Base-by-base conservation (phyloP, 2,329 filamentous ascomycete species). In the Albifimbria verrucaria region DNA sequence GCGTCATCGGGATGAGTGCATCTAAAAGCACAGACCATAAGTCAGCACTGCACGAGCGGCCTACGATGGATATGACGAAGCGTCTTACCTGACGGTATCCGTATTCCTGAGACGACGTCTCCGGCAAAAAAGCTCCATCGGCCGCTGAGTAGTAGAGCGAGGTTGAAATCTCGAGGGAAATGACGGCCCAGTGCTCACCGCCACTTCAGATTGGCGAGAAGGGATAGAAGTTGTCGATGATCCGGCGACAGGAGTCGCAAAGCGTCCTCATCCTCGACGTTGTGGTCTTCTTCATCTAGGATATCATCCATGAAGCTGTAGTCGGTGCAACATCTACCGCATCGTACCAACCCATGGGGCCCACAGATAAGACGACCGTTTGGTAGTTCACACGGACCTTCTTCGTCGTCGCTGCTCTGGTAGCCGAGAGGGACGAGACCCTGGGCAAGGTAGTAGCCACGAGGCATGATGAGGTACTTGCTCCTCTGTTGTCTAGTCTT, bases 291-390 rank as follows among this genome's bases (percentile, higher is more conserved):
- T n/a, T 63, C 59, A 32, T 55, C 51, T 7, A 57, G 36, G 12
- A 57, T 52, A 17, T 67, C 62, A 12, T 68, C 57, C 62, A 68
- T 64, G 54, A 68, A 70, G 59, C 62, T 69, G 58, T 68, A 74
- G 54, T 73, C 70, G 3, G 62, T 61, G 25, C 61, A 65, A 52
- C 71, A 74, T 24, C 44, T 61, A 10, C 57, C 55, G 54, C 71
- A 74, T 24, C 56, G 12, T 15, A 67, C 64, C 6, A 68, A 51
- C 21, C 66, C 61, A 52, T 73, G 71, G 0, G 61, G 57, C 21
- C 66, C 59, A 48, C 72, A 73, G 50, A 71, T 66, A 24, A 74
- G 51, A n/a, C 62, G 62, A 23, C 71, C 70, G 50, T 70, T 45
- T 1, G 69, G 62, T 15, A 73, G 61, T 52, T 69, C 61, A 51